Evolutionary conservation across 2,329 filamentous ascomycete genomes (phyloP).

Genomic region (Phialophora chinensis): DNA sequence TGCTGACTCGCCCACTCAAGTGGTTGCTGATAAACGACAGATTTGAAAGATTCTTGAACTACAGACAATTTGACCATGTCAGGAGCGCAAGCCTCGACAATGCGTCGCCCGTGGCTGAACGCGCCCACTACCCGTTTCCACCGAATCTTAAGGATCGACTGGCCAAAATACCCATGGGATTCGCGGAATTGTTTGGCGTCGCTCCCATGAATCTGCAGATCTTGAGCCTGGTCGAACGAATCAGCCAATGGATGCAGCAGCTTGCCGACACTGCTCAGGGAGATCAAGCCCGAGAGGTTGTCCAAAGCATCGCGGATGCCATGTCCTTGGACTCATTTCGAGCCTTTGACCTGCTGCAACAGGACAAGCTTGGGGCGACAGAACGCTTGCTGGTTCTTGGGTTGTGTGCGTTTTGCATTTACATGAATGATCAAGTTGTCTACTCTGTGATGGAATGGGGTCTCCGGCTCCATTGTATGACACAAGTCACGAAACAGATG

Average conservation of each 20-base stretch:
- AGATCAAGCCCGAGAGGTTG: background rate
- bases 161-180: conserved; percentile 8
- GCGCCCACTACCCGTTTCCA: background rate
- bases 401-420: conserved; percentile 18
- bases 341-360: conserved; percentile 23
- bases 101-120: conserved; percentile 1
- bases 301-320: background rate
- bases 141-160: conserved; percentile 2
- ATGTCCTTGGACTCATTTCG: conserved; percentile 21
- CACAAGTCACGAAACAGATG: conserved; percentile 8
- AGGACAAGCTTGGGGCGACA: conserved; percentile 8
- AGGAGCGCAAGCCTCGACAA: conserved; percentile 2
- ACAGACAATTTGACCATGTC: conserved; percentile 17
- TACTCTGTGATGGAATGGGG: conserved; percentile 23
- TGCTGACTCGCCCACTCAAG: background rate
- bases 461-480: conserved; percentile 18
- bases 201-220: conserved; percentile 4
- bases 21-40: conserved; percentile 12
- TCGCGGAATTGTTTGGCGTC: conserved; percentile 6
- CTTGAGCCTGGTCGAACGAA: conserved; percentile 13
- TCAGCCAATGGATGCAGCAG: conserved; percentile 11
- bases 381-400: conserved; percentile 18
- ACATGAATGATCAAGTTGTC: conserved; percentile 13
- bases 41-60: conserved; percentile 21
- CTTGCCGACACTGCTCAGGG: conserved; percentile 2